Evolutionary conservation across 2,329 filamentous ascomycete species (phyloP).

Genomic region (Juglanconis juglandina): DNA sequence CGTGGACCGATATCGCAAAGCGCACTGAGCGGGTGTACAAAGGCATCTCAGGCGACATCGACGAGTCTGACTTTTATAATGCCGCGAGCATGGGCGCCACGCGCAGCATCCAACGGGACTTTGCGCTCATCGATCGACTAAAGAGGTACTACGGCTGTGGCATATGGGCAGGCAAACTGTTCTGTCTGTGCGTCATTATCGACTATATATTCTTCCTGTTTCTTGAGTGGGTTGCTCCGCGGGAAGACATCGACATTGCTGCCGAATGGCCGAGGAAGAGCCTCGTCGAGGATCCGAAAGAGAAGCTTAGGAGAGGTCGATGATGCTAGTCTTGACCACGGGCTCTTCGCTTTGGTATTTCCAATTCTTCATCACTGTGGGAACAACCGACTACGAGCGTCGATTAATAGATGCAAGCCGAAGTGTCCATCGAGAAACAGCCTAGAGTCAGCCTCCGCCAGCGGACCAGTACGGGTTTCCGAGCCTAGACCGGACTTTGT

Average conservation of each 20-base stretch:
- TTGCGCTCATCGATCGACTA: slow-evolving; percentile 87
- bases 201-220: slow-evolving; percentile 90
- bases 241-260: slow-evolving; percentile 82
- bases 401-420: no score
- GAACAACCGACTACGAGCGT: neutral
- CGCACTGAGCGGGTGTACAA: slow-evolving; percentile 95
- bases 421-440: neutral
- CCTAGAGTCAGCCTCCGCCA: no score
- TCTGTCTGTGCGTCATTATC: slow-evolving; percentile 89
- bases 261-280: slow-evolving; percentile 85
- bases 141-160: slow-evolving; percentile 98
- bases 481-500: no score
- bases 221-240: slow-evolving; percentile 81
- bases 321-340: neutral
- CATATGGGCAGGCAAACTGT: slow-evolving; percentile 96
- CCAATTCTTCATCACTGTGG: neutral
- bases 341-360: neutral
- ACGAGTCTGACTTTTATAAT: slow-evolving; percentile 84
- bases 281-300: slow-evolving; percentile 12
- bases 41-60: slow-evolving; percentile 82
- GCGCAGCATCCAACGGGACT: slow-evolving; percentile 69
- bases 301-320: slow-evolving; percentile 11
- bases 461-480: no score
- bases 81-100: slow-evolving; percentile 64
- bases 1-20: slow-evolving; percentile 91